These are phyloP conservation scores for Cardamine occulta DNA, from an alignment of 345 rosid genomes.

Conservation along the genomic window DNA sequence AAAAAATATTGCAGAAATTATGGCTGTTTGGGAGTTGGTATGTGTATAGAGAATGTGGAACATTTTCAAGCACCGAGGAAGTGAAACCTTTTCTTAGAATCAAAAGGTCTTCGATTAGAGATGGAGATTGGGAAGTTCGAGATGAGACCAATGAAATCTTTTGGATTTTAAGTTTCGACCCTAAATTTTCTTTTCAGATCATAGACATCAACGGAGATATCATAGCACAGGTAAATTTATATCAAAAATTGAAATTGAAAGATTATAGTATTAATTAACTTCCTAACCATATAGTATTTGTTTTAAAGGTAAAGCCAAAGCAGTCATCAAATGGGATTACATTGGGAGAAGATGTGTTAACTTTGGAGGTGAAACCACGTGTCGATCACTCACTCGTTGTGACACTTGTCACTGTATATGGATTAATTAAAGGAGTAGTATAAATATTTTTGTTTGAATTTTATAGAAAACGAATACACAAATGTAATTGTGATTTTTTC, in stretches of 20 bases:
- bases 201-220: constrained; percentile 37
- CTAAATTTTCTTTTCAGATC: constrained; percentile 41
- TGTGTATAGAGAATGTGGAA: constrained; percentile 45
- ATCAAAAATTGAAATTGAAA: neutral
- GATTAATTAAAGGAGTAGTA: constrained; percentile 52
- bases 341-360: constrained; percentile 57
- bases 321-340: constrained; percentile 55
- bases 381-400: constrained; percentile 55
- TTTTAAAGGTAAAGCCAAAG: constrained; percentile 57
- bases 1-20: constrained; percentile 31
- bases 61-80: constrained; percentile 34
- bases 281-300: neutral
- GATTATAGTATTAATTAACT: neutral
- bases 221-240: constrained; percentile 39
- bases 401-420: constrained; percentile 53
- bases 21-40: constrained; percentile 44
- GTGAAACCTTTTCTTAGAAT: constrained; percentile 37
- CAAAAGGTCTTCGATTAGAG: constrained; percentile 39
- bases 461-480: constrained; percentile 18
- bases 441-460: constrained; percentile 23
- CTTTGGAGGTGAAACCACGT: constrained; percentile 54
- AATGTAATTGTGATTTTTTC: constrained; percentile 33
- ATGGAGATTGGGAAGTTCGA: constrained; percentile 46
- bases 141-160: constrained; percentile 44
- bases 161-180: constrained; percentile 44